phyloP scores from a whole-genome alignment of 2,329 filamentous ascomycete genomes.

The Pseudovirgaria hyperparasitica region DNA sequence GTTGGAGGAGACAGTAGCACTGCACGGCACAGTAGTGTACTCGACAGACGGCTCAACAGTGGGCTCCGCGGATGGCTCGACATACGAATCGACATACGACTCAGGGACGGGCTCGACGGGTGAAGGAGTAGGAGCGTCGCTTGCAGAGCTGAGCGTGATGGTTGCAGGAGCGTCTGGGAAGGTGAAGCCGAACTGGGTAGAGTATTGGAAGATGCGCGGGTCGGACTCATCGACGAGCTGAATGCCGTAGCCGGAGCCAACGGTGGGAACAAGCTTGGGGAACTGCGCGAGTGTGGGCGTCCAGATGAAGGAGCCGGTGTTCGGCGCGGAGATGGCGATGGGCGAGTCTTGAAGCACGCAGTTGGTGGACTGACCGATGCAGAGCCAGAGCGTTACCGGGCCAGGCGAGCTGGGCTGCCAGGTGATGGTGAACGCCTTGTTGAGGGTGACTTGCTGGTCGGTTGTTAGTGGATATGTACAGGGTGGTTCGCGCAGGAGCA shows the following conservation, averaged over 20 bases:
- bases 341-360: constrained; percentile 38
- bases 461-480: not conserved
- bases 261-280: too few species aligned
- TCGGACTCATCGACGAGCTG: constrained; percentile 44
- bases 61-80: constrained; percentile 26
- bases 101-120: constrained; percentile 35
- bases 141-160: not conserved
- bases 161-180: not conserved
- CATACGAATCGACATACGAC: too few species aligned
- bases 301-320: constrained; percentile 45
- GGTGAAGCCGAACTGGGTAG: not conserved
- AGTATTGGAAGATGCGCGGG: not conserved
- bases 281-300: constrained; percentile 37
- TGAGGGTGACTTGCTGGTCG: constrained; percentile 37
- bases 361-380: constrained; percentile 45
- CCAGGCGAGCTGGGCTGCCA: constrained; percentile 39
- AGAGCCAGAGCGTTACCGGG: constrained; percentile 45
- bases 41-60: constrained; percentile 6
- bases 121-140: not conserved
- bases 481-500: not conserved
- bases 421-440: constrained; percentile 43
- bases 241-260: constrained; percentile 44
- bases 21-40: constrained; percentile 6
- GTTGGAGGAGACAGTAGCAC: constrained; percentile 9
- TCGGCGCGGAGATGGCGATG: constrained; percentile 37